Evolutionary conservation across 2,329 filamentous ascomycete genomes (phyloP), one percentile per base, ranked within the genome.

Genomic region (Phaeosphaeria sp.): DNA sequence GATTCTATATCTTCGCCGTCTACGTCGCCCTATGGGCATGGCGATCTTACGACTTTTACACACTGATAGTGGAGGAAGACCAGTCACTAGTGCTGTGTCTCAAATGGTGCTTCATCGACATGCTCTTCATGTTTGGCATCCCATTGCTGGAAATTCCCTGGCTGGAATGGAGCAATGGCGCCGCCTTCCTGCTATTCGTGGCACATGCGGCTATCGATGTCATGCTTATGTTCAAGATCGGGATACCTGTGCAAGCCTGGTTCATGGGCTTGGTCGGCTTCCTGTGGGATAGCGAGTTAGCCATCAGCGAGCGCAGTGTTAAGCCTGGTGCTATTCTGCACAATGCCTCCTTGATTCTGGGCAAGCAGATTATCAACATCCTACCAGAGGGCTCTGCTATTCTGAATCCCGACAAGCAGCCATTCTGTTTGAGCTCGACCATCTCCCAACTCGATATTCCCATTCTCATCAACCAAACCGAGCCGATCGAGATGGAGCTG

Each of bases 291-390:
- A 90, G 92, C 71, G 95, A 99, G 79, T 80, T 97, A 59, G 92
- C 94, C 51, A 90, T 99, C 65, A 95, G 92, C n/a, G 96, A 97
- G 76, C 89, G 91, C 65, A 92, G 89, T 72, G 94, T 99, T 74
- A 96, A 96, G 74, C 88, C 93, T 17, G 91, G 90, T 25, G 89
- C 86, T 61, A 93, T 99, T 63, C 82, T 97, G 60, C 92, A 97
- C 75, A 97, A 98, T 75, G 87, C 92, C 30, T 97, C 93, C 21
- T 85, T 98, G 71, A 98, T 99, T 63, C 86, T 97, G 79, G 95
- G 95, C 72, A 95, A 93, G 76, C 93, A 98, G 80, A 96, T 97
- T 68, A 94, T 99, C 78, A 95, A 99, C 74, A 97, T 99, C 72
- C 82, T 99, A 54, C 95, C 95, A 1, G 95, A 99, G 82, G 96